Base-by-base conservation (phyloP, 495 filamentous ascomycete species). In the Tuber brumale region DNA sequence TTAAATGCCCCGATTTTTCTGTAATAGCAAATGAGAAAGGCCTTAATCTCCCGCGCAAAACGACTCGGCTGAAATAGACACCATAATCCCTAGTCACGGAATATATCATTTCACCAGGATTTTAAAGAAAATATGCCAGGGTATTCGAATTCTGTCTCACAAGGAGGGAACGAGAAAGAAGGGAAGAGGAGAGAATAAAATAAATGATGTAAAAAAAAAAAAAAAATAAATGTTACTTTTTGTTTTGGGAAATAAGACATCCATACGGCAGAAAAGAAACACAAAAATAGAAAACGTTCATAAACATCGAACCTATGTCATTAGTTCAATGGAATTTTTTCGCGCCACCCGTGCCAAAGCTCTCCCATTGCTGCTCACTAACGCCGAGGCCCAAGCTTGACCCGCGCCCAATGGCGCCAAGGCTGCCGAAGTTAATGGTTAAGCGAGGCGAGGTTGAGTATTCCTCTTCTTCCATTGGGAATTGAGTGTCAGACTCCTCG, bases 401-500 rank as follows among this genome's bases (percentile, higher is more conserved):
- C 31, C 77, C 72, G 70, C 80, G 80, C 21, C 69, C 76, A 66
- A 51, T 76, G 48, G 70, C 75, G 27, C 76, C 77, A 70, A 77
- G 48, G n/a, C 48, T 51, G 16, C 79, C 48, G 21, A 81, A 81
- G 69, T 76, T 79, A 46, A 76, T 80, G 31, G 73, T 74, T 35
- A 71, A 77, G 19, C 78, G 78, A 37, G 69, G 48, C 23, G 70
- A 71, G 41, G 81, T 69, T 3, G 70, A 72, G 35, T 81, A 79
- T 31, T 83, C 81, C 70, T 83, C 81, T 51, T 83, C 81, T 44
- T 83, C 81, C 73, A 83, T 83, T 37, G 69, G 41, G 73, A 83
- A 83, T 71, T 83, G 81, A n/a, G 72, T 79, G 57, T 83, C 81
- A 1, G 79, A 69, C 44, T 83, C 81, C 69, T 83, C 81, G 73